Evolutionary conservation across 2,329 filamentous ascomycete genomes (phyloP).

Genomic region (Curvularia eragrostidis): DNA sequence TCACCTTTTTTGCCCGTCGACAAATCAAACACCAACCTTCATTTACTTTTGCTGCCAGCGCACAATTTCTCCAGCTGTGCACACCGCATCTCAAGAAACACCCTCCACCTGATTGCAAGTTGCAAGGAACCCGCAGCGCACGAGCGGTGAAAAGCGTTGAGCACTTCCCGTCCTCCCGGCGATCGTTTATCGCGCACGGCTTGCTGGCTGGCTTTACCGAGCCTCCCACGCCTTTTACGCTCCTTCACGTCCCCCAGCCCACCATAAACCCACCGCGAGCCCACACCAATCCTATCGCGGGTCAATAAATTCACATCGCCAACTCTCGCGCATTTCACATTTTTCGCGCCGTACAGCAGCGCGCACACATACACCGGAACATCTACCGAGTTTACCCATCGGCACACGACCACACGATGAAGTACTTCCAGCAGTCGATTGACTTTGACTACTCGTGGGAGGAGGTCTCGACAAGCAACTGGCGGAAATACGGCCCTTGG

Average conservation of each 20-base stretch:
- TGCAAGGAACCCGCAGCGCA: conserved; percentile 7
- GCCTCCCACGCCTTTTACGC: conserved; percentile 19
- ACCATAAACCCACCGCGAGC: conserved; percentile 13
- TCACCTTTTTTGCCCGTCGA: conserved; percentile 4
- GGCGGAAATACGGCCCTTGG: conserved; percentile 98
- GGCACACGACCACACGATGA: conserved; percentile 66
- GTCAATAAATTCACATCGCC: conserved; percentile 8
- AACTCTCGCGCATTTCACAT: background rate
- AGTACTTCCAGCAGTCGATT: conserved; percentile 89
- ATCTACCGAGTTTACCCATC: conserved; percentile 8
- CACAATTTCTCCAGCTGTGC: conserved; percentile 7
- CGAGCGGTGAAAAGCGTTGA: conserved; percentile 24
- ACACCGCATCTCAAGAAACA: conserved; percentile 10
- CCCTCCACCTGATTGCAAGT: background rate
- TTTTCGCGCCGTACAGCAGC: conserved; percentile 10
- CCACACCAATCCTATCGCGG: conserved; percentile 12
- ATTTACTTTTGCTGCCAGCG: conserved; percentile 9
- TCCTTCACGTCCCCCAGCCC: conserved; percentile 19
- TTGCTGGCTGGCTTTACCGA: conserved; percentile 28
- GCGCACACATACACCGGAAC: background rate
- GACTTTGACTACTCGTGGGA: conserved; percentile 99
- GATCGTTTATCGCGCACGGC: conserved; percentile 26
- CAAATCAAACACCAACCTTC: conserved; percentile 3
- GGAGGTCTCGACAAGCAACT: conserved; percentile 96
- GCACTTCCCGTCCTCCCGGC: conserved; percentile 25